Conservation (phyloP, 257 asterid genomes). For the Nicotiana undulata region DNA sequence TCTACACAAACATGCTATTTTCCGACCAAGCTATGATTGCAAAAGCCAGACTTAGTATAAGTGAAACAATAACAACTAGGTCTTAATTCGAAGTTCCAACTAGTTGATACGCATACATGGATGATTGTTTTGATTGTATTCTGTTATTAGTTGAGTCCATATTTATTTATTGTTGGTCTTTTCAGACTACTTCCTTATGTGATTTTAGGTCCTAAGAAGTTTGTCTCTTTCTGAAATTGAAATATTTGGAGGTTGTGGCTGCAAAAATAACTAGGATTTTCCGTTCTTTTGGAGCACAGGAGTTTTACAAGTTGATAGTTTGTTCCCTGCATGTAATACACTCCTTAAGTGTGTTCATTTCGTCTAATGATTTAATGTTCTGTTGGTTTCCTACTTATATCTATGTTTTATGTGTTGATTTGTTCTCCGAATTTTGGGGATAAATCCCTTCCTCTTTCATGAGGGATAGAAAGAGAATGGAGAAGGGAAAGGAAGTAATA, state of each 20-base stretch:
- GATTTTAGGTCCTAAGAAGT: background rate
- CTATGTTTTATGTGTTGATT: background rate
- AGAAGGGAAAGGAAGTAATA: background rate
- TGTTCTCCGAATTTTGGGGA: background rate
- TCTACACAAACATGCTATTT: background rate
- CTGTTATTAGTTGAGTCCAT: background rate
- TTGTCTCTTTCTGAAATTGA: background rate
- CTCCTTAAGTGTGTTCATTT: background rate
- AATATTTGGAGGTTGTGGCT: background rate
- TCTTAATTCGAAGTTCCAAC: background rate
- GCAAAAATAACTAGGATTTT: background rate
- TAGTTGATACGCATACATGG: background rate
- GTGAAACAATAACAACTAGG: background rate
- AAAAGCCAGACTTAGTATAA: background rate
- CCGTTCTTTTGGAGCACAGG: background rate
- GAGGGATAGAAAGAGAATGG: background rate
- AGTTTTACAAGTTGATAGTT: background rate
- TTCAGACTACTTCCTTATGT: background rate
- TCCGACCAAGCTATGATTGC: background rate
- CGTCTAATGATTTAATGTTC: background rate
- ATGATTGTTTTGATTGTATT: background rate
- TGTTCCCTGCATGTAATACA: background rate
- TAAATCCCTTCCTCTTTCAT: background rate
- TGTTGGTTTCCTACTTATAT: background rate
- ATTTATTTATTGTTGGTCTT: background rate